Conservation (phyloP, 768 basidiomycete species). For the Pleurotus pulmonarius region DNA sequence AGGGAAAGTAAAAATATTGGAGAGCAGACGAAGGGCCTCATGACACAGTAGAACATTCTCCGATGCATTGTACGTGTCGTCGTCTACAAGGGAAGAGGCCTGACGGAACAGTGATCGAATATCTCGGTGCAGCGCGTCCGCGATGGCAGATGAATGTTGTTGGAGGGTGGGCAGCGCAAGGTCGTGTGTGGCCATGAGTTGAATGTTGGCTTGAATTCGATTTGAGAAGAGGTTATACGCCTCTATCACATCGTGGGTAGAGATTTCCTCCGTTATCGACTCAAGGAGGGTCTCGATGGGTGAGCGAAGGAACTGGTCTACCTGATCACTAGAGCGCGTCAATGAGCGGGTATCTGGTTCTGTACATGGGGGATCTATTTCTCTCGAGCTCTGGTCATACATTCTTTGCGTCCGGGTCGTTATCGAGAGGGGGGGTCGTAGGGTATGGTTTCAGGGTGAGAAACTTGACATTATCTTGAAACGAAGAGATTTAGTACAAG, state of each 20-base stretch:
- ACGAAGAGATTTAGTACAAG: too few species aligned
- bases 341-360: too few species aligned
- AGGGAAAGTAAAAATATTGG: conserved; percentile 47
- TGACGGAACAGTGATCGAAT: conserved; percentile 38
- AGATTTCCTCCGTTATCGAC: conserved; percentile 34
- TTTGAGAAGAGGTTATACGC: conserved; percentile 52
- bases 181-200: conserved; percentile 2
- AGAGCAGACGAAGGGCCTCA: conserved; percentile 46
- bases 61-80: conserved; percentile 20
- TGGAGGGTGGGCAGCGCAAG: conserved; percentile 20
- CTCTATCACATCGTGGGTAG: conserved; percentile 54
- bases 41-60: conserved; percentile 47
- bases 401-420: too few species aligned
- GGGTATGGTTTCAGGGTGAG: too few species aligned
- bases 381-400: too few species aligned
- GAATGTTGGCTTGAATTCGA: conserved; percentile 33
- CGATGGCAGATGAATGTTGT: conserved; percentile 28
- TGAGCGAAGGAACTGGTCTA: conserved; percentile 24
- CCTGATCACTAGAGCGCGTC: neutral
- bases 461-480: too few species aligned
- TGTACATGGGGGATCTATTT: too few species aligned
- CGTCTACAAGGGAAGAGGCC: conserved; percentile 18
- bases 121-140: conserved; percentile 47
- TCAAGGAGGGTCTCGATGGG: conserved; percentile 43
- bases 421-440: too few species aligned